phyloP scores from a whole-genome alignment of 176 grass and related monocot genomes.

The Phoenix dactylifera region DNA sequence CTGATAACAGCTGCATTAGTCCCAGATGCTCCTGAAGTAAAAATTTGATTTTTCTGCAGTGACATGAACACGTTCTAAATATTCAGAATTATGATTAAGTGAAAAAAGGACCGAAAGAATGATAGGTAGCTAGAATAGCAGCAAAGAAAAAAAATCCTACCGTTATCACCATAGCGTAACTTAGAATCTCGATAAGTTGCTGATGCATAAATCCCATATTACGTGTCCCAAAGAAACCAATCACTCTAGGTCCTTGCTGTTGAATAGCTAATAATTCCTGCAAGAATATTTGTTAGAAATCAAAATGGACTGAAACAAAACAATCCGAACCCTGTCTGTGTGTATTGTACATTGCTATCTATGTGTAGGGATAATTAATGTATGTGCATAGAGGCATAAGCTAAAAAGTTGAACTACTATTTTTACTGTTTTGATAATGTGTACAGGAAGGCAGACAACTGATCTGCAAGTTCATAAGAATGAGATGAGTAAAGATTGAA shows the following conservation, averaged over 20 bases:
- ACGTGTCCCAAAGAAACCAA: slow-evolving; percentile 98
- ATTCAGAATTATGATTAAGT: neutral
- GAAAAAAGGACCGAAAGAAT: too few relatives aligned
- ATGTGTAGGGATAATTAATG: too few relatives aligned
- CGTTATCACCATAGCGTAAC: slow-evolving; percentile 99
- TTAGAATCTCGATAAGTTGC: slow-evolving; percentile 98
- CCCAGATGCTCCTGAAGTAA: slow-evolving; percentile 90
- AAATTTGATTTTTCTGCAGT: slow-evolving; percentile 99
- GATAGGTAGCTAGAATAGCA: neutral
- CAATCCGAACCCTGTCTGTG: too few relatives aligned
- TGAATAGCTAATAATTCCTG: slow-evolving; percentile 98
- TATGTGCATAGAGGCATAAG: too few relatives aligned
- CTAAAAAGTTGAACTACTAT: too few relatives aligned
- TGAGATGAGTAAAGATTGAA: too few relatives aligned
- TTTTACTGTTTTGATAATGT: too few relatives aligned
- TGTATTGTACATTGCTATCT: too few relatives aligned
- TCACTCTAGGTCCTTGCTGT: slow-evolving; percentile 86
- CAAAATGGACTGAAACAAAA: too few relatives aligned
- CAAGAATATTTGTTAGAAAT: slow-evolving; percentile 4
- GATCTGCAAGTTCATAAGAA: too few relatives aligned
- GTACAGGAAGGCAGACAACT: too few relatives aligned
- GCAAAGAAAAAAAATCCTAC: slow-evolving; percentile 21
- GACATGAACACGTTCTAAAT: slow-evolving; percentile 12
- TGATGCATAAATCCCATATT: slow-evolving; percentile 99
- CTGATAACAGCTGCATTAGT: slow-evolving; percentile 99